Evolutionary conservation across 768 basidiomycete species (phyloP), one percentile per base, ranked within the genome.

Genomic region (Tylopilus rubrobrunneus): DNA sequence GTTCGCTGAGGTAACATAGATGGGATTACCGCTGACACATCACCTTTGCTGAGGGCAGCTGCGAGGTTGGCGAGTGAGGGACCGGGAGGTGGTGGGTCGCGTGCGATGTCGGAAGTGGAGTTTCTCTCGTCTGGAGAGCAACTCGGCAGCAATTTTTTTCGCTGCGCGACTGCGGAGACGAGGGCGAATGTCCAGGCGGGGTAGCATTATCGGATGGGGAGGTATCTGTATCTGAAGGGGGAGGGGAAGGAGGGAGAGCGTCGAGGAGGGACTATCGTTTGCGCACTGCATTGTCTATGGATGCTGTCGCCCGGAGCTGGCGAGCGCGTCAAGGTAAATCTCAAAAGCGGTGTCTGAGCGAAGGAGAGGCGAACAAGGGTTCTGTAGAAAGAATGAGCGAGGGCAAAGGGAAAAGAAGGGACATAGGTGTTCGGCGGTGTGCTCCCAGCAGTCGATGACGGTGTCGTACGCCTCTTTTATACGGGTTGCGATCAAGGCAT

Each of bases 1-100:
- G 82, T 78, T 93, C 90, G 56, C 84, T 83, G 58, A 94, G 25
- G 89, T 80, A 36, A 94, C 92, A 45, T 88, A 81, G 31, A 95
- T 84, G 6, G 92, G 92, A 55, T 80, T 80, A 0, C 69, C 69
- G 33, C 67, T 74, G 19, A 74, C 72, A 23, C 79, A 11, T 73
- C 74, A 17, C 74, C 76, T 47, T 73, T 65, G 54, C 73, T 67
- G 45, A 78, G 64, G 23, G 74, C 74, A 12, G 78, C 71, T 12
- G 75, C 67, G 52, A 62, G 72, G 53, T 73, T 81, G 42, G 72
- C 71, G 49, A 79, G 63, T 25, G 78, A 74, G 11, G 73, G 55
- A 56, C 61, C 65, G 41, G 70, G 42, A 15, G 61, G 52, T 7
- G 55, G 11, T 25, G 56, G 42, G 6, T 65, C 57, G 6, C 52